Evolutionary conservation across 768 basidiomycete species (phyloP), one percentile per base, ranked within the genome.

Genomic region (Mycena belliarum): DNA sequence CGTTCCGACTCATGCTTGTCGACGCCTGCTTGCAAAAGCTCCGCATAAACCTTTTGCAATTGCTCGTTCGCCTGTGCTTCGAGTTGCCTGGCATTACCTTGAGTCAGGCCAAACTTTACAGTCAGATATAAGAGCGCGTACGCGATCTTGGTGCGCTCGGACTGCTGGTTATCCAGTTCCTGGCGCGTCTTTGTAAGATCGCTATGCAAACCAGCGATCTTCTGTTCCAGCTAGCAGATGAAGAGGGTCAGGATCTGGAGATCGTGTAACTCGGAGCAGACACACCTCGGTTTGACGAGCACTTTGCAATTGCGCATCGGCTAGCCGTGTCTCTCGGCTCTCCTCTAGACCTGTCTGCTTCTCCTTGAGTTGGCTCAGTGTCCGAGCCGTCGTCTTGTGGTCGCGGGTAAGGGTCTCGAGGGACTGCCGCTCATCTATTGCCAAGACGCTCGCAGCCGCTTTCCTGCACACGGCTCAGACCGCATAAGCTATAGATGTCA

Each of bases 41-140:
- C 88, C 45, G 86, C 81, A 67, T 92, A 90, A 4, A 92, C 80
- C 15, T 85, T 86, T 49, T 86, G 81, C 6, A 99, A 82, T 69
- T 95, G 95, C 73, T 96, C 96, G 68, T 96, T 95, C 24, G 89
- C 83, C 66, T 99, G 95, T 0, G 85, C 83, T 71, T 97, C 95
- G 14, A 94, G 82, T 75, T 93, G 91, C 44, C 95, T 98, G n/a
- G n/a, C n/a, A 63, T 37, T 15, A 10, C 6, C 40, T 44, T 25
- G 33, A 16, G 47, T 40, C 52, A 42, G 23, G 25, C 42, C 42
- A 14, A 42, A 15, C 24, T 28, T 32, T 25, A 57, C 11, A 28
- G 33, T 11, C 46, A 16, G 20, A 21, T n/a, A 12, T 35, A 33
- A 56, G 6, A 51, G 15, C 37, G 70, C 88, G 37, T 66, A 95